Base-by-base conservation (phyloP, 768 basidiomycete genomes). In the Tubosaeta sp. region DNA sequence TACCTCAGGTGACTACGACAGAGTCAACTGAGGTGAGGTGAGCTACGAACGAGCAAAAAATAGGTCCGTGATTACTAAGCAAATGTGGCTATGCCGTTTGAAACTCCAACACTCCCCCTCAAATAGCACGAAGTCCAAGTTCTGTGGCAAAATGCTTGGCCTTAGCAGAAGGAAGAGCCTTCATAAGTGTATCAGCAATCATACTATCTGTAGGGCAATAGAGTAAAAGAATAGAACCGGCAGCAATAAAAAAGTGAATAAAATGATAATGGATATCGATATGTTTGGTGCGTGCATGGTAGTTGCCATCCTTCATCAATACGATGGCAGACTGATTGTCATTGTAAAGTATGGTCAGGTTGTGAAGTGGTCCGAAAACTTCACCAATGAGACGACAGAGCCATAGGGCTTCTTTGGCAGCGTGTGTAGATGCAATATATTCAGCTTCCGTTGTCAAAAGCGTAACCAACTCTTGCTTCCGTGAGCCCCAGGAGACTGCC, bases 191-290 rank as follows among this genome's bases (percentile, higher is more conserved):
- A 29, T 52, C 19, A 27, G 52, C 29, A 12, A 53, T 6, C 46
- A 53, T 53, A 12, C 4, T 10, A 4, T 44, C 22, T 12, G 35
- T 53, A 27, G 52, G 42, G 3, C 52, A 53, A 39, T 44, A 53
- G 11, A 48, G 12, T 3, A 53, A 9, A 13, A 19, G 12, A 27
- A 48, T 44, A n/a, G 35, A 44, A 27, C 46, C 36, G 12, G 43
- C 12, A 7, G 34, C 35, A 34, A 44, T 27, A 9, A 10, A n/a
- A 6, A 43, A 53, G 32, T 1, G 11, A 44, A 53, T 53, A 9
- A 53, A 53, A 32, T 53, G 46, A 10, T 52, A 52, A 3, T 3
- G 1, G 6, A 52, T 52, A 3, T 42, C 31, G 8, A 52, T 35
- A 18, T 46, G 32, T 29, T 52, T 52, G 4, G 45, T 52, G 1